These are phyloP conservation scores for Fusarium caatingaense DNA, from an alignment of 2,329 filamentous ascomycete genomes.

Conservation along the genomic window DNA sequence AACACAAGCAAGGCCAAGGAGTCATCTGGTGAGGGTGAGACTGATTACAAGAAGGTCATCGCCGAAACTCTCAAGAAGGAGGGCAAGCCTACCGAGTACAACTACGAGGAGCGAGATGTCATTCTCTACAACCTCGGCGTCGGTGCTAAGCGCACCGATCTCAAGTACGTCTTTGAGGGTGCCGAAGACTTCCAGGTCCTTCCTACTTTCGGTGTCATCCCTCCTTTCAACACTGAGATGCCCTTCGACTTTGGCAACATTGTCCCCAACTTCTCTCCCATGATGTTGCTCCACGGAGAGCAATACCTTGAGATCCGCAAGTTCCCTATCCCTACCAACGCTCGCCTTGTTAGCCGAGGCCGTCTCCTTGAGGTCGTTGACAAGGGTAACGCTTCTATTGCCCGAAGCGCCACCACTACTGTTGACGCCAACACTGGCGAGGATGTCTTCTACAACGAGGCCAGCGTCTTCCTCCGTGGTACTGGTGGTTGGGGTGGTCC, in stretches of 20 bases:
- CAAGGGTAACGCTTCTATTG: slow-evolving; percentile 90
- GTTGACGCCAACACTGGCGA: slow-evolving; percentile 87
- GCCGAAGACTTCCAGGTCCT: slow-evolving; percentile 92
- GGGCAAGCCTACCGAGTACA: slow-evolving; percentile 78
- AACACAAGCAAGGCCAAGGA: slow-evolving; percentile 72
- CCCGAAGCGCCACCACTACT: slow-evolving; percentile 83
- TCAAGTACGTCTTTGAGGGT: slow-evolving; percentile 90
- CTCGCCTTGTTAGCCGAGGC: slow-evolving; percentile 78
- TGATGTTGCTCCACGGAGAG: slow-evolving; percentile 99
- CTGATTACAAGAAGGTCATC: slow-evolving; percentile 79
- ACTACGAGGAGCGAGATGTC: slow-evolving; percentile 85
- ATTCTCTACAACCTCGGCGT: slow-evolving; percentile 97
- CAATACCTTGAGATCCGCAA: slow-evolving; percentile 96
- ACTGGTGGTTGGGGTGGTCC: slow-evolving; percentile 90
- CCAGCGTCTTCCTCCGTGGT: slow-evolving; percentile 90
- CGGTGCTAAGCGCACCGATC: slow-evolving; percentile 89
- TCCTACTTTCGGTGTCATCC: slow-evolving; percentile 95
- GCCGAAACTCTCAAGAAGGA: slow-evolving; percentile 78
- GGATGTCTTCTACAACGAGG: slow-evolving; percentile 97
- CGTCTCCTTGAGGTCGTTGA: slow-evolving; percentile 94
- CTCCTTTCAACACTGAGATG: slow-evolving; percentile 85
- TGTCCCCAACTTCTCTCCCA: slow-evolving; percentile 95
- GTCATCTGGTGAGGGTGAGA: slow-evolving; percentile 61
- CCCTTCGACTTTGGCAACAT: slow-evolving; percentile 85
- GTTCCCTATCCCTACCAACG: slow-evolving; percentile 89